Conservation (phyloP, 75 land plant genomes). For the Pseudotsuga menziesii region DNA sequence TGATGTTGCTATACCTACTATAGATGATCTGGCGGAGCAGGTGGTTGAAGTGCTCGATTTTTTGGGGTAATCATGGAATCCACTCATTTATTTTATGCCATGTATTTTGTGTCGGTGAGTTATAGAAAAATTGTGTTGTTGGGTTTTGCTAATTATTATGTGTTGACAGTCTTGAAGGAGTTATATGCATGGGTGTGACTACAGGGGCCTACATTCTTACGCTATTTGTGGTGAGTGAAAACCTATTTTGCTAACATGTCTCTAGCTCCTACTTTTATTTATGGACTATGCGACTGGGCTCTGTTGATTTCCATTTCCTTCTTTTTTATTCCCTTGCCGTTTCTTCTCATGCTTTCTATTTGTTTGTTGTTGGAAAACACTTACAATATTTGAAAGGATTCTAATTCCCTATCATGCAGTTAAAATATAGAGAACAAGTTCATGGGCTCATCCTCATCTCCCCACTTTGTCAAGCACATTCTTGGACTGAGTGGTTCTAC, state of each 20-base stretch:
- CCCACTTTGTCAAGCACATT: conserved; percentile 77
- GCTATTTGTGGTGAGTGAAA: conserved; percentile 70
- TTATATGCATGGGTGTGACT: conserved; percentile 88
- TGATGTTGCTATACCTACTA: conserved; percentile 44
- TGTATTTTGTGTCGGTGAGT: not conserved
- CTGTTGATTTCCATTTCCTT: not conserved
- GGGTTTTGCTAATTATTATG: not conserved
- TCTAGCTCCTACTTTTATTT: not conserved
- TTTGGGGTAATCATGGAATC: conserved; percentile 48
- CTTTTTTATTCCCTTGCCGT: not conserved
- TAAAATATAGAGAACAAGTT: conserved; percentile 73
- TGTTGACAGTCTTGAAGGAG: conserved; percentile 59
- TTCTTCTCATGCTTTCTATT: conserved; percentile 1
- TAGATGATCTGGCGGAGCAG: conserved; percentile 86
- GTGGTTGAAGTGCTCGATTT: conserved; percentile 79
- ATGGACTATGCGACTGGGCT: not conserved
- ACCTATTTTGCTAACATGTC: not conserved
- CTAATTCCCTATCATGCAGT: conserved; percentile 30
- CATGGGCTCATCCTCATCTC: conserved; percentile 86
- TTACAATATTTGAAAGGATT: not conserved
- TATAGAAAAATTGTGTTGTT: not conserved
- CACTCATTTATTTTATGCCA: not conserved
- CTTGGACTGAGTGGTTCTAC: conserved; percentile 94
- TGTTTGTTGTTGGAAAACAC: not conserved
- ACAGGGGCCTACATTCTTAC: conserved; percentile 94